A percentile compares a stretch with the other conserved stretches of the same genome.
Evolutionary conservation across 2,329 filamentous ascomycete species (phyloP).

Genomic region (Stachybotrys elegans): DNA sequence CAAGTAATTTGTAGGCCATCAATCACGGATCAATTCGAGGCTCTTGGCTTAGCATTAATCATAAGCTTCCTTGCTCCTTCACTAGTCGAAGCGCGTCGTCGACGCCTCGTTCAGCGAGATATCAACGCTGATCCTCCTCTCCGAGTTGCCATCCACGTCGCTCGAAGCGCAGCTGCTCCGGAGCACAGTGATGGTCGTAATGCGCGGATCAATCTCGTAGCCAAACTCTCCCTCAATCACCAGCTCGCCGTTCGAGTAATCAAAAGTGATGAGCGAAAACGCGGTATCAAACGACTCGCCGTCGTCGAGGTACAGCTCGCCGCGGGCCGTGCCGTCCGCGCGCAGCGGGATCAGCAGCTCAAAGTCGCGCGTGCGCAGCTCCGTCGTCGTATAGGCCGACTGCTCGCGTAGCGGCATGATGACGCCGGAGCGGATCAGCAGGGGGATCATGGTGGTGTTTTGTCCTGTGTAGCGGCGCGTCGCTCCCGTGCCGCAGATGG

Average conservation of each 20-base stretch:
- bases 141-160: neutral
- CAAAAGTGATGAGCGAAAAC: conserved; percentile 52
- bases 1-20: too few relatives aligned
- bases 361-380: conserved; percentile 61
- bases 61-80: too few relatives aligned
- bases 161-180: conserved; percentile 5
- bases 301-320: conserved; percentile 72
- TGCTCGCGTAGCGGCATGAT: conserved; percentile 57
- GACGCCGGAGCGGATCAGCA: conserved; percentile 60
- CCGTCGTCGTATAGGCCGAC: conserved; percentile 58
- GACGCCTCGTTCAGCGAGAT: neutral
- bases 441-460: conserved; percentile 49
- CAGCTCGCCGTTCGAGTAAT: conserved; percentile 49
- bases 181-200: conserved; percentile 47
- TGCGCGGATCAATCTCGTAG: conserved; percentile 37
- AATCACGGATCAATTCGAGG: too few relatives aligned
- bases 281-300: conserved; percentile 55
- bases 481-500: conserved; percentile 34
- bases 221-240: conserved; percentile 47
- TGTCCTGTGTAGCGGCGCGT: conserved; percentile 30
- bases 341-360: conserved; percentile 65
- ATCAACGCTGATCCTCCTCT: neutral
- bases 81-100: neutral
- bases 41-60: too few relatives aligned
- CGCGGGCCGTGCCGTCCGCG: conserved; percentile 55